Percentiles rank a stretch among this genome's conserved stretches.
phyloP scores from a whole-genome alignment of 495 filamentous ascomycete species.

The Aspergillus panamensis region DNA sequence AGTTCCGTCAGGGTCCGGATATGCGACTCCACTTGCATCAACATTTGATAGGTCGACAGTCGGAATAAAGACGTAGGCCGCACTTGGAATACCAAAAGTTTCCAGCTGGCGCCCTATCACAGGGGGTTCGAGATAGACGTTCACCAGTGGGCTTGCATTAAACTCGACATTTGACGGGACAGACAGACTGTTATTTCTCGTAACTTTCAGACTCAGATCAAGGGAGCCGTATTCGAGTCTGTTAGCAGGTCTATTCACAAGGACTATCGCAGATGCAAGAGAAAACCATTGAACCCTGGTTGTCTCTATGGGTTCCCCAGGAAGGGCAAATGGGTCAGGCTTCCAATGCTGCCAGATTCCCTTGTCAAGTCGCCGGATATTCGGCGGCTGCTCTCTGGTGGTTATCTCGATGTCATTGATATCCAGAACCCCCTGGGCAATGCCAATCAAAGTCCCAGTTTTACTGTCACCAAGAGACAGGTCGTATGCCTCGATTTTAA shows the following conservation, averaged over 20 bases:
- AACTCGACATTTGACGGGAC: background rate
- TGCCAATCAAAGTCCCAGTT: background rate
- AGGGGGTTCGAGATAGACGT: background rate
- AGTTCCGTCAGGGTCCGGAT: background rate
- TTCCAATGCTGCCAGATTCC: background rate
- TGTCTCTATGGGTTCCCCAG: background rate
- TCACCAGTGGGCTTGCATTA: background rate
- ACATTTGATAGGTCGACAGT: background rate
- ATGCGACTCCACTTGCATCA: background rate
- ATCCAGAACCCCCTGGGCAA: background rate
- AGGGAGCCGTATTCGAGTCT: background rate
- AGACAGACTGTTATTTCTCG: background rate
- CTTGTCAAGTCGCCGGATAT: background rate
- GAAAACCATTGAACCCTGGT: background rate
- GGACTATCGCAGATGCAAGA: background rate
- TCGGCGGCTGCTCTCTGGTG: background rate
- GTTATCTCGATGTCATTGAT: background rate
- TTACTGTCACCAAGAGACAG: background rate
- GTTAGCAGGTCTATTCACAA: background rate
- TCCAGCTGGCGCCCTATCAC: background rate
- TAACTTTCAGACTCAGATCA: background rate
- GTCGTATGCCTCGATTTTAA: background rate
- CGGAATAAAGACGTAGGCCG: background rate
- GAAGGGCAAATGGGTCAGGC: background rate
- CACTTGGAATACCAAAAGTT: background rate